Evolutionary conservation across 2,329 filamentous ascomycete genomes (phyloP).

Genomic region (Sarocladium strictum): DNA sequence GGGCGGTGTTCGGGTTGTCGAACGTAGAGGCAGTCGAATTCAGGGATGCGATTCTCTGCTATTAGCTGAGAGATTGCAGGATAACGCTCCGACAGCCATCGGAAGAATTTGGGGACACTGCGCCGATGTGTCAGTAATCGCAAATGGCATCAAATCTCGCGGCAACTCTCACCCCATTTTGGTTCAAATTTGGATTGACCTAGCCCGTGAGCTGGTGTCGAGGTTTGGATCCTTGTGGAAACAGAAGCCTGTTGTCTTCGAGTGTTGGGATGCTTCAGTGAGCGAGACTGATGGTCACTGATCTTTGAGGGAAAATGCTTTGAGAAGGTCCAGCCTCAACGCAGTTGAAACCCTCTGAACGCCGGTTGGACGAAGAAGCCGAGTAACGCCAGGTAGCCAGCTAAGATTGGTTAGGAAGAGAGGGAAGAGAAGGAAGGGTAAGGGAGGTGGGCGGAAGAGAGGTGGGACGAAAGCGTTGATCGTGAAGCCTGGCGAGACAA

Average conservation of each 20-base stretch:
- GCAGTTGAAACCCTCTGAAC: not conserved
- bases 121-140: slow-evolving; percentile 11
- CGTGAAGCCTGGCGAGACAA: not conserved
- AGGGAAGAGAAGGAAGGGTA: not conserved
- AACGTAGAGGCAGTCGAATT: slow-evolving; percentile 95
- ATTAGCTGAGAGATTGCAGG: slow-evolving; percentile 97
- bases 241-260: no score
- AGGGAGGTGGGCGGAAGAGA: not conserved
- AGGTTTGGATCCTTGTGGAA: not conserved
- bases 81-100: slow-evolving; percentile 99
- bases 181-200: not conserved
- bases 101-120: slow-evolving; percentile 83
- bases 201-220: not conserved
- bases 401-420: not conserved
- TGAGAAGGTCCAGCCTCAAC: slow-evolving; percentile 3
- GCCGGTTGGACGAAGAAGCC: not conserved
- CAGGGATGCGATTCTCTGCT: slow-evolving; percentile 95
- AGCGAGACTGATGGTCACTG: not conserved
- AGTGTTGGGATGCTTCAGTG: no score
- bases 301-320: not conserved
- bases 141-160: no score
- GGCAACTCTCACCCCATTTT: slow-evolving; percentile 12
- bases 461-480: not conserved
- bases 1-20: slow-evolving; percentile 21
- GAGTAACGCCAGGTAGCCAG: not conserved